Percentiles rank a stretch among this genome's conserved stretches.
Evolutionary conservation across 2,329 filamentous ascomycete species (phyloP).

Genomic region (Coniella vitis): DNA sequence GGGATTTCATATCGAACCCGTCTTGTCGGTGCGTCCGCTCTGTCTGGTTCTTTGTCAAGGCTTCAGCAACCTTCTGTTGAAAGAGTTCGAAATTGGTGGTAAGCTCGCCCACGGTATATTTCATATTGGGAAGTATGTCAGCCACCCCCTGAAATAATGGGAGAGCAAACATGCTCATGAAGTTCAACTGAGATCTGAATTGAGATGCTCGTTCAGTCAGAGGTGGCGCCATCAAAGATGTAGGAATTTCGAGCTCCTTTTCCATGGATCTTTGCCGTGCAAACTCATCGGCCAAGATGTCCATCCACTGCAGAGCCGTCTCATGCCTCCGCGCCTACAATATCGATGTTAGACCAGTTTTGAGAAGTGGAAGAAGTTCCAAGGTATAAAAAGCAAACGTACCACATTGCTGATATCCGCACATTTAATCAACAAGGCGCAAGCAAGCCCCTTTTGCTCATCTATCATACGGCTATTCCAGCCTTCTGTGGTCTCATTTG

Average conservation of each 20-base stretch:
- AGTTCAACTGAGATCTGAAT: constrained; percentile 82
- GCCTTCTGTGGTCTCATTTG: constrained; percentile 57
- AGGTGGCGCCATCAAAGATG: constrained; percentile 78
- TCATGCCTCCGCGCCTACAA: constrained; percentile 73
- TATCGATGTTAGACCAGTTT: constrained; percentile 20
- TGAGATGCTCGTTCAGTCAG: constrained; percentile 78
- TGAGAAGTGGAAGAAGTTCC: not conserved
- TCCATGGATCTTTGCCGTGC: constrained; percentile 91
- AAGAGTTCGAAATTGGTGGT: constrained; percentile 70
- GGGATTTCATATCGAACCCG: not conserved
- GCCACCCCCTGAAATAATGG: constrained; percentile 86
- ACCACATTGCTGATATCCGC: constrained; percentile 98
- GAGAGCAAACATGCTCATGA: constrained; percentile 93
- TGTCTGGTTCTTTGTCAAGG: constrained; percentile 46
- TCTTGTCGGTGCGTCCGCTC: constrained; percentile 21
- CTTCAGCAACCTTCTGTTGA: constrained; percentile 58
- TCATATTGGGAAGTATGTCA: constrained; percentile 77
- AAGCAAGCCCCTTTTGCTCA: constrained; percentile 73
- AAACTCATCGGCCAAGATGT: constrained; percentile 92
- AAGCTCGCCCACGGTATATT: constrained; percentile 78
- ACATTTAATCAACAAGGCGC: constrained; percentile 91
- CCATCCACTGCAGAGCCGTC: constrained; percentile 81
- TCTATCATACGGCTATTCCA: constrained; percentile 74
- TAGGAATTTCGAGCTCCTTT: constrained; percentile 75
- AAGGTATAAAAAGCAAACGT: constrained; percentile 36